A percentile compares a stretch with the other conserved stretches of the same genome.
Evolutionary conservation across 2,329 filamentous ascomycete genomes (phyloP).

Genomic region (Alternaria gansuensis): DNA sequence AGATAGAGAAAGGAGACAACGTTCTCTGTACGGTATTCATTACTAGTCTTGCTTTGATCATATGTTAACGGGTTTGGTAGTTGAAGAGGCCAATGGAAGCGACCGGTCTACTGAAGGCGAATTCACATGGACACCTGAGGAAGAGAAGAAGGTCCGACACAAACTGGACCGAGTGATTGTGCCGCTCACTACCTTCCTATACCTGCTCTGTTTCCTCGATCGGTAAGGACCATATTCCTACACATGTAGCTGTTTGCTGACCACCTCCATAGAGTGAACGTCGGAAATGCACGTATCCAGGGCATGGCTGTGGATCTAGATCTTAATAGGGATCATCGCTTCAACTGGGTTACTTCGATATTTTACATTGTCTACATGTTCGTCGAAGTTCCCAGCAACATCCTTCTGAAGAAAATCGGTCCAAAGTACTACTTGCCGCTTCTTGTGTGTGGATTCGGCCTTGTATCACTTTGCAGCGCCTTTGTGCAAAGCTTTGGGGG

Average conservation of each 20-base stretch:
- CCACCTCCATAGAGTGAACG: conserved; percentile 48
- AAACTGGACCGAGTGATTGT: conserved; percentile 64
- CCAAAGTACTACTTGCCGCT: conserved; percentile 63
- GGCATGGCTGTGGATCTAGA: conserved; percentile 62
- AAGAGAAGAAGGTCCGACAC: conserved; percentile 60
- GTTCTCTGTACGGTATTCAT: conserved; percentile 32
- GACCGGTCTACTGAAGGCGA: conserved; percentile 43
- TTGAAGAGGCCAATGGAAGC: conserved; percentile 38
- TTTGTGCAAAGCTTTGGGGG: conserved; percentile 61
- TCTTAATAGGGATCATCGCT: conserved; percentile 58
- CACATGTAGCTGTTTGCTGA: conserved; percentile 14
- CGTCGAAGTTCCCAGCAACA: conserved; percentile 65
- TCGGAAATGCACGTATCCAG: conserved; percentile 66
- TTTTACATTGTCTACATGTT: conserved; percentile 67
- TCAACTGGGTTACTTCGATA: conserved; percentile 67
- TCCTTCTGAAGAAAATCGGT: conserved; percentile 64
- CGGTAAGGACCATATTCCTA: conserved; percentile 32
- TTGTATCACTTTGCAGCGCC: conserved; percentile 64
- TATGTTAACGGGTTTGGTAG: conserved; percentile 28
- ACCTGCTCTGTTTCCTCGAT: conserved; percentile 63
- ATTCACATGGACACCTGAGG: conserved; percentile 61
- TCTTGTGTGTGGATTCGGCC: conserved; percentile 65
- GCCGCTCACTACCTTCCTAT: conserved; percentile 63
- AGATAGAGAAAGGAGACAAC: conserved; percentile 34
- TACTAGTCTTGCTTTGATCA: not conserved